Evolutionary conservation across 768 basidiomycete genomes (phyloP), one percentile per base, ranked within the genome.

Genomic region (Boletus edulis): DNA sequence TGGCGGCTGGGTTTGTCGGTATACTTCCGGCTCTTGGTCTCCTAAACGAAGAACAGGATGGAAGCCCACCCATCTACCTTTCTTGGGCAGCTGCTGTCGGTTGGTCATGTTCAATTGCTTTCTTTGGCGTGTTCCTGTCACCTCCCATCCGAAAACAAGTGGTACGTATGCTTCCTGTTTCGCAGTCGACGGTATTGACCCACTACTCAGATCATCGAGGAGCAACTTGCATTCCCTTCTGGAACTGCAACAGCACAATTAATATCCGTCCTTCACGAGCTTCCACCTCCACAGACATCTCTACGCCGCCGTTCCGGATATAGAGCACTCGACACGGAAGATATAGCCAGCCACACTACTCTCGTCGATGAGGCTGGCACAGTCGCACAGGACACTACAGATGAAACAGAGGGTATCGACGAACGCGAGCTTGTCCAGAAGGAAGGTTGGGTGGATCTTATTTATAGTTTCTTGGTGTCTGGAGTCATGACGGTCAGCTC

Each of bases 81-180:
- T 82, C 85, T 9, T 94, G 86, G 85, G 56, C 82, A 18, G 78
- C 83, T 29, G 81, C 91, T 20, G 75, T 94, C 20, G 82, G 79
- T 5, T 98, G 96, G 96, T 94, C 91, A 12, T 86, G 84, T 57
- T 91, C 87, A 7, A 81, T 96, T 27, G 95, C 95, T 5, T 98
- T 94, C 75, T 98, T 98, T 72, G 96, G 95, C 83, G 95, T 98
- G n/a, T 96, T 98, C 70, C 78, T 98, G 40, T 96, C 96, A 2
- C 93, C 94, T 15, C 96, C 95, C 8, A 81, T 98, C 29, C 84
- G 96, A 45, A 91, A 91, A 67, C 94, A 97, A 84, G 94, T 96
- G 64, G 92, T 94, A 59, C 31, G 87, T 76, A 31, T 43, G 38
- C 29, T 22, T 24, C 51, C 18, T 43, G 11, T 34, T 45, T 39